Evolutionary conservation across 164 flowering plant genomes (phyloP), one percentile per base, ranked within the genome.

Genomic region (Annona cherimola): DNA sequence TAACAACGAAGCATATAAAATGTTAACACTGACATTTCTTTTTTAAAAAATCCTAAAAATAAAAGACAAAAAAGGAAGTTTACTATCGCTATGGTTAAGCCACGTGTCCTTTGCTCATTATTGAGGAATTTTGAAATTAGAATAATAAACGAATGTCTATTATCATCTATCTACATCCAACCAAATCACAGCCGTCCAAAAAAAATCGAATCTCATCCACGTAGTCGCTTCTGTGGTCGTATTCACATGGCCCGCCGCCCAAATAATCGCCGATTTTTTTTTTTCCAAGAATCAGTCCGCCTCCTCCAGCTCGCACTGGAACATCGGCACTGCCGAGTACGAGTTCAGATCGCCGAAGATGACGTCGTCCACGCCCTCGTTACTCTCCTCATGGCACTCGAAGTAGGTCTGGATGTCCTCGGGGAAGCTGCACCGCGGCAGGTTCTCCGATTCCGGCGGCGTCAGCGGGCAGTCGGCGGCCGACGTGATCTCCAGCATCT

Each of bases 321-420:
- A 65, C 65, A 71, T 62, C 20, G 68, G 68, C 45, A 46, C 20
- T 42, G n/a, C 70, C 41, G 64, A 69, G 57, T 26, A 26, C 16
- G 62, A 41, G 70, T 64, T 69, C 60, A 76, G 55, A 55, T 76
- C 75, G 42, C 64, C 78, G 67, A 88, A 88, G 1, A 89, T 78
- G 57, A 71, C 54, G 55, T 87, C 84, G 3, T 83, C 89, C 1
- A 72, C 85, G 8, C 70, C 84, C 9, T 44, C 67, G 26, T 76
- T 78, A 14, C 81, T 83, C 18, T 82, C 81, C 35, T 26, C 35
- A 26, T 26, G 35, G 65, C 81, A 79, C 60, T 79, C 90, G 43
- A 91, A 91, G 63, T 79, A 89, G 1, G 92, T 89, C 68, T 86
- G 94, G 3, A 88, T 78, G 46, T 93, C 92, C 0, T 86, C 87